phyloP scores from a whole-genome alignment of 1,139 yeast genomes.

The Pichia sp. region DNA sequence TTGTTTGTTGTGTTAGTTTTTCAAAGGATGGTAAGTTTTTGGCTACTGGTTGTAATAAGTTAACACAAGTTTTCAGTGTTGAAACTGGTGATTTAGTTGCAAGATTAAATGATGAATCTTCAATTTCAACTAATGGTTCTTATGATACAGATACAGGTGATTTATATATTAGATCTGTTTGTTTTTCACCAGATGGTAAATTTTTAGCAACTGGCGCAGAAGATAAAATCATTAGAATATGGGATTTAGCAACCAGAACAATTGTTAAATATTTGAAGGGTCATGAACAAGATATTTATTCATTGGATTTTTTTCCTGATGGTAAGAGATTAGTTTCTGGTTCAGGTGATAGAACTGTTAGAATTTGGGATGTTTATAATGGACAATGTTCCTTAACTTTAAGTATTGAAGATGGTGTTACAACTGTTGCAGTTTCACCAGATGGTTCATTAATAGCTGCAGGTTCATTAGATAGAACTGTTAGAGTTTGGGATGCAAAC shows the following conservation, averaged over 20 bases:
- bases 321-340: constrained; percentile 94
- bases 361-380: constrained; percentile 92
- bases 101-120: constrained; percentile 75
- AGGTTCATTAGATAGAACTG: constrained; percentile 92
- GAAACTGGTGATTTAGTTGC: constrained; percentile 89
- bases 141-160: constrained; percentile 57
- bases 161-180: constrained; percentile 87
- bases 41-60: constrained; percentile 96
- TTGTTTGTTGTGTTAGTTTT: constrained; percentile 94
- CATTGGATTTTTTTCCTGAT: constrained; percentile 91
- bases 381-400: constrained; percentile 87
- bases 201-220: constrained; percentile 97
- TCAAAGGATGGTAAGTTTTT: constrained; percentile 86
- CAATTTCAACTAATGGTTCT: constrained; percentile 34
- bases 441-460: constrained; percentile 94
- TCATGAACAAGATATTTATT: constrained; percentile 96
- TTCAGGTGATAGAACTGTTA: constrained; percentile 92
- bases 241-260: constrained; percentile 88
- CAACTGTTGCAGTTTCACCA: constrained; percentile 95
- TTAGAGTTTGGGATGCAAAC: constrained; percentile 94
- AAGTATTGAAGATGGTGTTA: constrained; percentile 94
- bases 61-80: constrained; percentile 91
- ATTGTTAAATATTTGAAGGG: constrained; percentile 86
- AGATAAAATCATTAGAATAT: constrained; percentile 90
- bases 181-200: constrained; percentile 96